These are phyloP conservation scores for Ceratobasidium sp. DNA, from an alignment of 1,284 basidiomycete species.

Conservation along the genomic window DNA sequence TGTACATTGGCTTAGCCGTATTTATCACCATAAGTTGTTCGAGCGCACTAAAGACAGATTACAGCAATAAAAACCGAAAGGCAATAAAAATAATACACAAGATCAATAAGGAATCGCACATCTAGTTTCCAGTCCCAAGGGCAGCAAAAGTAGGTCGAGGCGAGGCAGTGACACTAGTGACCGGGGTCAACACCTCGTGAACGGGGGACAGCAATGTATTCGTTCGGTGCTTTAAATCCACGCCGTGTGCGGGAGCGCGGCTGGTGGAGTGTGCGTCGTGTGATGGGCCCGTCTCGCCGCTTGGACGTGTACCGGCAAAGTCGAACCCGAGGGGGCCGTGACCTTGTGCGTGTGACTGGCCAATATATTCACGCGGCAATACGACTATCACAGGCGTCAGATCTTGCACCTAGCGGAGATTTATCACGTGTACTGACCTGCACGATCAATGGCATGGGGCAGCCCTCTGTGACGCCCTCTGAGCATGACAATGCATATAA, in stretches of 20 bases:
- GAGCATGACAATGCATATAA: constrained; percentile 87
- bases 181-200: constrained; percentile 30
- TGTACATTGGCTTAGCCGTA: too few species aligned
- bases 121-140: not conserved
- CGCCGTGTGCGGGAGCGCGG: constrained; percentile 13
- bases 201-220: constrained; percentile 32
- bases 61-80: not conserved
- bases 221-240: constrained; percentile 31
- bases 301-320: constrained; percentile 2
- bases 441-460: constrained; percentile 45
- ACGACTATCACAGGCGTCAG: constrained; percentile 29
- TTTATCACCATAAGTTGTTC: too few species aligned
- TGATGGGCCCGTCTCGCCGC: constrained; percentile 1
- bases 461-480: constrained; percentile 88
- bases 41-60: too few species aligned
- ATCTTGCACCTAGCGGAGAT: too few species aligned
- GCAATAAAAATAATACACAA: not conserved
- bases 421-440: constrained; percentile 20
- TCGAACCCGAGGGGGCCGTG: not conserved
- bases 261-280: constrained; percentile 16
- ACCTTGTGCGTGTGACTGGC: not conserved
- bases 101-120: not conserved
- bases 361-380: constrained; percentile 18
- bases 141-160: constrained; percentile 25
- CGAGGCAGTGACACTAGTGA: constrained; percentile 23